phyloP scores from a whole-genome alignment of 352 stramenopile species.

The Phytophthora melonis region DNA sequence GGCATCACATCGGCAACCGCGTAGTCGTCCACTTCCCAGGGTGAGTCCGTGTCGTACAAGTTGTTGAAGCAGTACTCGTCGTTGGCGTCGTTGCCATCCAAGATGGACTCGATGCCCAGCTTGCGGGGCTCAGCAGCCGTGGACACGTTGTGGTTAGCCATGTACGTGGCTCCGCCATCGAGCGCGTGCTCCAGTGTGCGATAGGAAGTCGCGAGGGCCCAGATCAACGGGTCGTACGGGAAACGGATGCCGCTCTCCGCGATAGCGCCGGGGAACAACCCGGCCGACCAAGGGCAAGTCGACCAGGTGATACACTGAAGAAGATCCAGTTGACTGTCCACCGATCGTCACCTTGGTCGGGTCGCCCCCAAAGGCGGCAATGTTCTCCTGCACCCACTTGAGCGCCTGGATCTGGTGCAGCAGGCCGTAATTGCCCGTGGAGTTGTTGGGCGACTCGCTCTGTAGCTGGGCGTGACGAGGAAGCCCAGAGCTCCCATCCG shows the following conservation, averaged over 20 bases:
- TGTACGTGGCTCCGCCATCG: neutral
- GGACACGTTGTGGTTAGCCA: conserved; percentile 14
- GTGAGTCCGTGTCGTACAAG: conserved; percentile 29
- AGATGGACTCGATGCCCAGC: conserved; percentile 14
- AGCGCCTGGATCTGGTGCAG: neutral
- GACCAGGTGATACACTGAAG: neutral
- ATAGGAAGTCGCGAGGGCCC: neutral
- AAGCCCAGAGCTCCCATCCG: conserved; percentile 84
- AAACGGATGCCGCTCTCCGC: neutral
- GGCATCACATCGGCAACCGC: conserved; percentile 25
- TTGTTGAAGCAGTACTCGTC: conserved; percentile 30
- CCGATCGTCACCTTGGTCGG: conserved; percentile 15
- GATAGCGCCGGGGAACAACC: neutral
- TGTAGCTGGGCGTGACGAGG: conserved; percentile 37
- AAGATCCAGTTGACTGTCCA: neutral
- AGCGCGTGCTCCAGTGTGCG: neutral
- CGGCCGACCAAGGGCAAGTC: neutral
- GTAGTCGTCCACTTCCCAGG: conserved; percentile 26
- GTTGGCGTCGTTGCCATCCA: conserved; percentile 8
- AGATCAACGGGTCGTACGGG: neutral
- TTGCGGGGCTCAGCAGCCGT: conserved; percentile 19
- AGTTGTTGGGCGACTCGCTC: conserved; percentile 15
- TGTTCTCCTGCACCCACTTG: conserved; percentile 20
- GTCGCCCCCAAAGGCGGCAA: conserved; percentile 11
- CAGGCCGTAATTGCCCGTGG: neutral